Evolutionary conservation across 257 asterid genomes (phyloP), one percentile per base, ranked within the genome.

Genomic region (Plectranthus barbatus): DNA sequence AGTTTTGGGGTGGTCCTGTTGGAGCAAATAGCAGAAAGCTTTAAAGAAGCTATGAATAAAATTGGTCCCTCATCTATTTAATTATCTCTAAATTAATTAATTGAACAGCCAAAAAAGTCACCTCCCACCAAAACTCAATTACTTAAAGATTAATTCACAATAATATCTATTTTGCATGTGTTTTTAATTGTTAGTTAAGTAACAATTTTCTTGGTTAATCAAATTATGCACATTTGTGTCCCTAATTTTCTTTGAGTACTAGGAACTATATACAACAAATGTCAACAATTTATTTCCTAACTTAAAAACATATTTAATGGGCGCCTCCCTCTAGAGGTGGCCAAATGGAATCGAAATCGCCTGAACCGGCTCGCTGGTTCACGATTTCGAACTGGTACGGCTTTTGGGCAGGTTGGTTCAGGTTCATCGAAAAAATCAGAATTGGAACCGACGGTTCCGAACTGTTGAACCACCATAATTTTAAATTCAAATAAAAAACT

Each of bases 51-150:
- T 71, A 39, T 5, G 6, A 11, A 56, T 56, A 17, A 59, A 36
- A 42, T 58, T 86, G 95, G 95, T 84, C 95, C 95, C 75, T 79
- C 77, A 60, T 75, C 81, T 80, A 70, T 59, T n/a, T 31, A 74
- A 74, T 78, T 67, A 76, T 78, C 82, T 62, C 74, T 14, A n/a
- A 11, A 46, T 34, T 29, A 1, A 15, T 24, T 73, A 76, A 76
- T 51, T 74, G 54, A 51, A 68, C 49, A 46, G n/a, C n/a, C 31
- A 57, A 53, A 50, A 14, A 9, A 36, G 15, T 15, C 26, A 12
- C 41, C 19, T 41, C 51, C 24, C 54, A 21, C 53, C 46, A 41
- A 33, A 17, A 20, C 55, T 37, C 48, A 56, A 18, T 44, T 24
- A 41, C 37, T 6, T 8, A 8, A n/a, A n/a, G n/a, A 45, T 26